Conservation (phyloP, 1,284 basidiomycete species). For the Puccinia triticina region DNA sequence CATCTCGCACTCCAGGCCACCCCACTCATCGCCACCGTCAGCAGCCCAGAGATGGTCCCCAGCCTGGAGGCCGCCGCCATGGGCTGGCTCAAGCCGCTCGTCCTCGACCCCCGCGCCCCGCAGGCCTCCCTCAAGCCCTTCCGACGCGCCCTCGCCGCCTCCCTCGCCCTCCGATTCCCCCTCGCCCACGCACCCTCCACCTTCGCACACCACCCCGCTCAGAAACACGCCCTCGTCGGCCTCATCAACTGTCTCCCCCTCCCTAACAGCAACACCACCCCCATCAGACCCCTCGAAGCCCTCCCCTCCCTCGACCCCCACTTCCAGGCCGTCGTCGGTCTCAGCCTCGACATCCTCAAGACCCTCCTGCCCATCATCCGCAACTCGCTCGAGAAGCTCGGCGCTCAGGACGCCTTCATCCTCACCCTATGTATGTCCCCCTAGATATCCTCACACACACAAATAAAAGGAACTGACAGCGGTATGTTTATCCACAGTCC, state of each 20-base stretch:
- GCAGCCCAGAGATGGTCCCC: not conserved
- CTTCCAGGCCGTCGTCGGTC: conserved; percentile 2
- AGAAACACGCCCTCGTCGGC: not conserved
- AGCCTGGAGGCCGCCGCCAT: not conserved
- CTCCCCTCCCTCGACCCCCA: not conserved
- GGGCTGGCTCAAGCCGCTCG: conserved; percentile 42
- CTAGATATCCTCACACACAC: not conserved
- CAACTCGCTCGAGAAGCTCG: conserved; percentile 32
- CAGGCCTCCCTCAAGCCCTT: conserved; percentile 6
- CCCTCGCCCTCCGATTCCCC: conserved; percentile 24
- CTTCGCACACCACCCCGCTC: not conserved
- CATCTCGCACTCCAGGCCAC: conserved; percentile 19
- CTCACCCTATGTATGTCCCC: conserved; percentile 38
- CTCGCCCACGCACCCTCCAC: not conserved
- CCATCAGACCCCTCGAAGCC: conserved; percentile 32
- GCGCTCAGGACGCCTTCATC: conserved; percentile 25
- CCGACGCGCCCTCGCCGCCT: conserved; percentile 13
- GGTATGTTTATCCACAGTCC: conserved; percentile 23
- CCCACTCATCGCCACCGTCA: conserved; percentile 35
- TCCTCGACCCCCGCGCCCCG: conserved; percentile 23
- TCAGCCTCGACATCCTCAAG: conserved; percentile 35
- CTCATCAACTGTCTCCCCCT: conserved; percentile 50
- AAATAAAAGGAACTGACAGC: not conserved
- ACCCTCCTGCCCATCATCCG: conserved; percentile 47
- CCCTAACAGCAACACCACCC: too few species aligned